These are phyloP conservation scores for Staphylotrichum tortipilum DNA, from an alignment of 495 filamentous ascomycete species.

Conservation along the genomic window DNA sequence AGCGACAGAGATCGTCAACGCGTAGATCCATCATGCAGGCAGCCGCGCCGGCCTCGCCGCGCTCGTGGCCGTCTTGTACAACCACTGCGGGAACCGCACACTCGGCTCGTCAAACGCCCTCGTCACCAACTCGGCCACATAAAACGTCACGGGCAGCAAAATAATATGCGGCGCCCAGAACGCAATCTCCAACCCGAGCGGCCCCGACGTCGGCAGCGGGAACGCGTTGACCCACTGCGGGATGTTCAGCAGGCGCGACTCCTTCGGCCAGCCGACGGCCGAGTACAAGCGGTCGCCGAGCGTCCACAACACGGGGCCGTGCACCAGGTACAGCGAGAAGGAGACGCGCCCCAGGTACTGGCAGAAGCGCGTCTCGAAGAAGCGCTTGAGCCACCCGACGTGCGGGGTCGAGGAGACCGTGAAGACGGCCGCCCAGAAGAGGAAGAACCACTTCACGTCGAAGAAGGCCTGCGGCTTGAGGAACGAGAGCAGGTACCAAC, in stretches of 20 bases:
- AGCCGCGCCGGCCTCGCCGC: slow-evolving; percentile 2
- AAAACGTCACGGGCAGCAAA: slow-evolving; percentile 48
- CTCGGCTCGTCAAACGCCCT: slow-evolving; percentile 49
- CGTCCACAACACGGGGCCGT: slow-evolving; percentile 48
- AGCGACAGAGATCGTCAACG: not conserved
- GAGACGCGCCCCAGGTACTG: slow-evolving; percentile 59
- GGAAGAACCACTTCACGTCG: slow-evolving; percentile 42
- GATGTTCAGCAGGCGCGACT: slow-evolving; percentile 28
- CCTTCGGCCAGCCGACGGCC: slow-evolving; percentile 40
- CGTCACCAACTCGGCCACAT: slow-evolving; percentile 48
- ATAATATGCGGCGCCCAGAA: slow-evolving; percentile 48
- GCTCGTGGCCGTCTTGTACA: slow-evolving; percentile 31
- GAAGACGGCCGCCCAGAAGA: slow-evolving; percentile 44
- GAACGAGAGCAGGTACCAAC: slow-evolving; percentile 39
- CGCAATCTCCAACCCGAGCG: slow-evolving; percentile 45
- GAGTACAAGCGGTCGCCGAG: slow-evolving; percentile 41
- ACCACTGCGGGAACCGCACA: slow-evolving; percentile 45
- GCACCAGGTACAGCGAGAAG: slow-evolving; percentile 57
- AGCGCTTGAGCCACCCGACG: slow-evolving; percentile 36
- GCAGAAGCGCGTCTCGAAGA: slow-evolving; percentile 51
- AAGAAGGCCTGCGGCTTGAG: slow-evolving; percentile 45
- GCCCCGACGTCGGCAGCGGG: slow-evolving; percentile 40
- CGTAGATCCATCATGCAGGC: slow-evolving; percentile 5
- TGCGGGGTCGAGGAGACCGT: slow-evolving; percentile 46
- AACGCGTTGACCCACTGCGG: slow-evolving; percentile 39